These are phyloP conservation scores for Ormosia semicastrata DNA, from an alignment of 306 rosid genomes.

Conservation along the genomic window DNA sequence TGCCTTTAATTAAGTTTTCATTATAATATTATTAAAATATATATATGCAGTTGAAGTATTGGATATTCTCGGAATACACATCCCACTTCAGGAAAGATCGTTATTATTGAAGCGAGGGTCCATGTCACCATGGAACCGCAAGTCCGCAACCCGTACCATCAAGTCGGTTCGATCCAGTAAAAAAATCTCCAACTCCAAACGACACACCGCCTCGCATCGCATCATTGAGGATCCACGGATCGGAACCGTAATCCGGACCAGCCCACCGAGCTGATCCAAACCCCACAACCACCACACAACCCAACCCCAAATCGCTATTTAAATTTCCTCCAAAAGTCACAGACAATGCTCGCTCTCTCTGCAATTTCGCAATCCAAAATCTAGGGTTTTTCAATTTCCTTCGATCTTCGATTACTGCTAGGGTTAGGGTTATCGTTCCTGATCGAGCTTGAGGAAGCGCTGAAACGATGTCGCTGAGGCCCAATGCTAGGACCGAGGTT, in stretches of 20 bases:
- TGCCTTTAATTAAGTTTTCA: background rate
- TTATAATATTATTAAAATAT: background rate
- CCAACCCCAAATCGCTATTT: slow-evolving; percentile 28
- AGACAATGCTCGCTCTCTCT: background rate
- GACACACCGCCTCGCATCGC: background rate
- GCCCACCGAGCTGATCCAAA: background rate
- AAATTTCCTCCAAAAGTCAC: slow-evolving; percentile 23
- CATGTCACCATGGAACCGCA: background rate
- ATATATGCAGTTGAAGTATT: background rate
- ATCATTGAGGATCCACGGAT: background rate
- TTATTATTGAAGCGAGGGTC: slow-evolving; percentile 20
- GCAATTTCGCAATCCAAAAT: slow-evolving; percentile 25
- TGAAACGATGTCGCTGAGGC: slow-evolving; percentile 79
- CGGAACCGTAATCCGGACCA: background rate
- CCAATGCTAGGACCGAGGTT: slow-evolving; percentile 78
- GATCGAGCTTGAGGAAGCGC: background rate
- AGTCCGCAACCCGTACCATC: slow-evolving; percentile 12
- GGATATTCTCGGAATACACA: slow-evolving; percentile 4
- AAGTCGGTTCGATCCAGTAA: slow-evolving; percentile 2
- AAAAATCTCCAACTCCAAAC: background rate
- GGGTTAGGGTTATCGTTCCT: slow-evolving; percentile 20
- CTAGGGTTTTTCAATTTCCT: slow-evolving; percentile 41
- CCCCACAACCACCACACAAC: background rate
- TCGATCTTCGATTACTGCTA: slow-evolving; percentile 7
- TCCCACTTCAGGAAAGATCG: background rate